Conservation (phyloP, 176 grass and related monocot species). For the Zizania latifolia region DNA sequence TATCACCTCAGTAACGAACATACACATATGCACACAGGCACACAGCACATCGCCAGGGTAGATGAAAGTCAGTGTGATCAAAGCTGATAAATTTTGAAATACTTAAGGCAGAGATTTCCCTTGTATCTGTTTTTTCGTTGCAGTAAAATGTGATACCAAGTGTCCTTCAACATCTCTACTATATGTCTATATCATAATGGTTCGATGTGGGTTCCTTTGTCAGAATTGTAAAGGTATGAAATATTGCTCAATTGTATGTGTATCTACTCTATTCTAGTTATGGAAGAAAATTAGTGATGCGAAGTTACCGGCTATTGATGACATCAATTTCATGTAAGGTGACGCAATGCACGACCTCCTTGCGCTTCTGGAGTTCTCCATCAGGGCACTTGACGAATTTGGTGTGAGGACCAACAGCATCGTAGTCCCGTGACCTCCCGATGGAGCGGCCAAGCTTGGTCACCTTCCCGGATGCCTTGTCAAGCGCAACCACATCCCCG, state of each 20-base stretch:
- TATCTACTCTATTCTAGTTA: not conserved
- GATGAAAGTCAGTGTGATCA: not conserved
- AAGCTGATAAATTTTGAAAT: not conserved
- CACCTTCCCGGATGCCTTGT: slow-evolving; percentile 79
- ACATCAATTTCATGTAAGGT: slow-evolving; percentile 97
- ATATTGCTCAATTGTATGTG: not conserved
- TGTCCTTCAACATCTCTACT: not conserved
- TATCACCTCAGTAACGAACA: not conserved
- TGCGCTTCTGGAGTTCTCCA: slow-evolving; percentile 93
- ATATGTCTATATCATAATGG: not conserved
- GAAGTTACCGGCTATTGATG: slow-evolving; percentile 82
- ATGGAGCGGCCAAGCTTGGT: slow-evolving; percentile 91
- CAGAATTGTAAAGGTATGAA: not conserved
- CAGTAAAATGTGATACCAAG: not conserved
- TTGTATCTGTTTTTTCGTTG: not conserved
- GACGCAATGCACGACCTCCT: slow-evolving; percentile 96
- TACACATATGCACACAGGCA: not conserved
- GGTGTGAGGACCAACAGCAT: slow-evolving; percentile 73
- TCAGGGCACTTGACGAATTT: slow-evolving; percentile 93
- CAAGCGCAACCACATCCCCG: slow-evolving; percentile 80
- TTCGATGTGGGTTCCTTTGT: not conserved
- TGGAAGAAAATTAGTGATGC: not conserved
- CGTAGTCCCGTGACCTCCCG: slow-evolving; percentile 73
- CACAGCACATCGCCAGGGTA: not conserved
- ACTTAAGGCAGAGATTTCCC: not conserved